Evolutionary conservation across 2,329 filamentous ascomycete species (phyloP).

Genomic region (Fusarium setosum): DNA sequence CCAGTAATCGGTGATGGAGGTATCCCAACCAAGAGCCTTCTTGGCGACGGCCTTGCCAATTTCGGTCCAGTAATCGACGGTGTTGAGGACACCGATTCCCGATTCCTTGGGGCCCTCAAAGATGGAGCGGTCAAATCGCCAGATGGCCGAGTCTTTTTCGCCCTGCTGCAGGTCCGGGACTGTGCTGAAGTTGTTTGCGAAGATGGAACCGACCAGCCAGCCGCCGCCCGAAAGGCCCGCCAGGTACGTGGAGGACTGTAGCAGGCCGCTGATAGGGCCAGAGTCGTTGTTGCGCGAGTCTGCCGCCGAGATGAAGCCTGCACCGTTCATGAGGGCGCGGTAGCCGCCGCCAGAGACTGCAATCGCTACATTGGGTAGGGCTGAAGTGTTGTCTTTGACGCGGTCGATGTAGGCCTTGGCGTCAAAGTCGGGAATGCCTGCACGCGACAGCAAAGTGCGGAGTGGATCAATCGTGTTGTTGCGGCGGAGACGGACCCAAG

Average conservation of each 20-base stretch:
- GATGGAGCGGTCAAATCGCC: constrained; percentile 53
- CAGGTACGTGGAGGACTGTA: constrained; percentile 84
- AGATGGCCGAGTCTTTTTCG: constrained; percentile 45
- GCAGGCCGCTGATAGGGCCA: constrained; percentile 80
- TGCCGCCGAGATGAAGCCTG: constrained; percentile 80
- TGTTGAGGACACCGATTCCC: constrained; percentile 32
- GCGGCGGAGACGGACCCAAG: constrained; percentile 78
- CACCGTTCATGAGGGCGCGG: constrained; percentile 83
- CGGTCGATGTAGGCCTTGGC: constrained; percentile 71
- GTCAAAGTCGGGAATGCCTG: constrained; percentile 81
- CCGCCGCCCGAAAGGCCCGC: constrained; percentile 83
- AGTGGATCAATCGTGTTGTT: constrained; percentile 79
- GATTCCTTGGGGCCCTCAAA: constrained; percentile 49
- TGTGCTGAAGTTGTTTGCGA: constrained; percentile 83
- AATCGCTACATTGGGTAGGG: constrained; percentile 72
- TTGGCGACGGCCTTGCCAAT: constrained; percentile 45
- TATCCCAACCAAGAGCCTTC: constrained; percentile 51
- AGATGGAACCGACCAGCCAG: constrained; percentile 86
- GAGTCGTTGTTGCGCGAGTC: constrained; percentile 67
- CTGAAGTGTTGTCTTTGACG: constrained; percentile 35
- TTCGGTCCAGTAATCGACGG: constrained; percentile 49
- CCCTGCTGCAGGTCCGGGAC: constrained; percentile 45
- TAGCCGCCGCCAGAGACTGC: constrained; percentile 87
- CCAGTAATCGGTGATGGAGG: constrained; percentile 87
- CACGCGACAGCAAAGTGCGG: constrained; percentile 74